A percentile compares a stretch with the other conserved stretches of the same genome.
Conservation (phyloP, 2,329 filamentous ascomycete genomes). For the Xylaria sp. region DNA sequence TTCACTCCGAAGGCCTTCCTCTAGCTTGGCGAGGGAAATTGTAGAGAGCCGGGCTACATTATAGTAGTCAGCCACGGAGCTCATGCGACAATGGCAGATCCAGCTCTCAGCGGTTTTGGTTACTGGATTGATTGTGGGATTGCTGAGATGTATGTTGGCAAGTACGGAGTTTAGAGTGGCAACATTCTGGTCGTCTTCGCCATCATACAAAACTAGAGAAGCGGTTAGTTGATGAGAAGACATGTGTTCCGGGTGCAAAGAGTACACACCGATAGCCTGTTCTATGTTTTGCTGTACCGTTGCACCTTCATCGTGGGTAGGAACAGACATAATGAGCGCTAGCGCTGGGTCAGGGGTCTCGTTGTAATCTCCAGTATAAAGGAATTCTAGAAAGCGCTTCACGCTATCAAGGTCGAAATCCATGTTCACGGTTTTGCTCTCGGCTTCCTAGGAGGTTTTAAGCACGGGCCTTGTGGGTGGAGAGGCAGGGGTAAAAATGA, state of each 20-base stretch:
- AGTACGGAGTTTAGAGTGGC: neutral
- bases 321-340: neutral
- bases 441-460: conserved; percentile 3
- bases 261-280: conserved; percentile 8
- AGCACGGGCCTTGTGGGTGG: neutral
- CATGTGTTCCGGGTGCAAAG: neutral
- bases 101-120: neutral
- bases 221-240: conserved; percentile 7
- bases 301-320: neutral
- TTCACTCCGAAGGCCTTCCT: neutral
- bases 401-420: conserved; percentile 13
- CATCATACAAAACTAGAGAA: conserved; percentile 1
- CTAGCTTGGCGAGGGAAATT: neutral
- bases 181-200: neutral
- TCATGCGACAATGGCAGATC: neutral
- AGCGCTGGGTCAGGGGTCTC: neutral
- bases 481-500: neutral
- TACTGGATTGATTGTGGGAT: neutral
- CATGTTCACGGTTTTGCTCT: conserved; percentile 9
- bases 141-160: neutral
- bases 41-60: neutral
- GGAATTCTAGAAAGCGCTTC: conserved; percentile 9
- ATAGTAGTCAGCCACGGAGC: neutral
- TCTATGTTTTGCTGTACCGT: conserved; percentile 7
- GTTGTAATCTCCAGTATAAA: conserved; percentile 9